A percentile compares a stretch with the other conserved stretches of the same genome.
Conservation (phyloP, 768 basidiomycete species). For the Mycena rosella region DNA sequence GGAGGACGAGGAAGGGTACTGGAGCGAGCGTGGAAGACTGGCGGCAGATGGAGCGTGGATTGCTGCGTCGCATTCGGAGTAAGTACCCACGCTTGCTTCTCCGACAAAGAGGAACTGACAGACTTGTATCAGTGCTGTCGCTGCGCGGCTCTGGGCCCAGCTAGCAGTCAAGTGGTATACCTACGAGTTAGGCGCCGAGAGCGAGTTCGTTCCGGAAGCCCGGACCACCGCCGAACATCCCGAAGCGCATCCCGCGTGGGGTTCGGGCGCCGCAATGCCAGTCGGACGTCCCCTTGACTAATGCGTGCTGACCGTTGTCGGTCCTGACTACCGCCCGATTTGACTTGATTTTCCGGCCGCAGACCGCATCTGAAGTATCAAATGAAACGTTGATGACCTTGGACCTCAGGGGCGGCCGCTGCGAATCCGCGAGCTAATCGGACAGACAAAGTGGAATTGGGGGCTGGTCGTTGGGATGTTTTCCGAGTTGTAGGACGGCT, state of each 20-base stretch:
- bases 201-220: constrained; percentile 60
- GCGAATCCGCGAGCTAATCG: background rate
- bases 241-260: constrained; percentile 63
- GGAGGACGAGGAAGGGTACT: constrained; percentile 74
- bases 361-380: too few species aligned
- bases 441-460: too few species aligned
- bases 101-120: background rate
- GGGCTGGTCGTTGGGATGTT: background rate
- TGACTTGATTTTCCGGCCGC: background rate
- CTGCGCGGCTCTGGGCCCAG: constrained; percentile 64
- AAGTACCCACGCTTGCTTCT: constrained; percentile 42
- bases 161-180: constrained; percentile 66
- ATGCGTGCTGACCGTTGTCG: background rate
- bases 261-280: constrained; percentile 48
- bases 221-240: constrained; percentile 50
- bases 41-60: constrained; percentile 73
- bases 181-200: constrained; percentile 69
- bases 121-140: constrained; percentile 52
- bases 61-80: constrained; percentile 75
- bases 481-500: background rate
- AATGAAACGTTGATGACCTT: too few species aligned
- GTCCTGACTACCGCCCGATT: too few species aligned
- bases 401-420: background rate
- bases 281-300: constrained; percentile 50
- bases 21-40: constrained; percentile 72